Base-by-base conservation (phyloP, 1,284 basidiomycete species). In the Earliella scabrosa region DNA sequence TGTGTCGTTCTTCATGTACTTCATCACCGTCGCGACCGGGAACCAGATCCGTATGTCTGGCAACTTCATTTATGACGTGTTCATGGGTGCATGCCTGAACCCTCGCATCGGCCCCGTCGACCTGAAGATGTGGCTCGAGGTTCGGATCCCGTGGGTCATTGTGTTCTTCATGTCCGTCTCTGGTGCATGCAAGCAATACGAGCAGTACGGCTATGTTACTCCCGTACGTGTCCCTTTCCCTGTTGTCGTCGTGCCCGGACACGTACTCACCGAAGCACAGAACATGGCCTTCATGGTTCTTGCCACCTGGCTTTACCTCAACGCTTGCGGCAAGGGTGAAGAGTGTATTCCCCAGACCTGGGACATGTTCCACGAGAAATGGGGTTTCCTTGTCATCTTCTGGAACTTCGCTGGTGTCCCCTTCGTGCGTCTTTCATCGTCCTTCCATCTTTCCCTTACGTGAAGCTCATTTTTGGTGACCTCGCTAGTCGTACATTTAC, bases 51-150 rank as follows among this genome's bases (percentile, higher is more conserved):
- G 97, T 63, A 97, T 98, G 92, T 95, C 92, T 16, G 95, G 95
- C 50, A 97, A 88, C 77, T 86, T 92, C 74, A 82, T 96, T 63
- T 99, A 97, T 71, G 95, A 97, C 68, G 89, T 95, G 61, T 97
- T 95, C 77, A 98, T 98, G 95, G 97, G 97, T 45, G 95, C 95
- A 35, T 83, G 83, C 51, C 81, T 99, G 61, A 99, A 98, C 77
- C 97, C 97, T 13, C 87, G 97, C 56, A 83, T 99, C 61, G 95
- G 95, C n/a, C 80, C 82, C 32, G 84, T 99, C 65, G 97, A 98
- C 75, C 79, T 99, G 69, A 99, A 99, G 80, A 98, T 99, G 96
- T 99, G 96, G 87, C 94, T 94, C 24, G 97, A 99, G 74, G 97
- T 99, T 55, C 87, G 97, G 49, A 93, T 99, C 65, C 95, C 96